phyloP scores from a whole-genome alignment of 164 flowering plant genomes.

The Annona squamosa region DNA sequence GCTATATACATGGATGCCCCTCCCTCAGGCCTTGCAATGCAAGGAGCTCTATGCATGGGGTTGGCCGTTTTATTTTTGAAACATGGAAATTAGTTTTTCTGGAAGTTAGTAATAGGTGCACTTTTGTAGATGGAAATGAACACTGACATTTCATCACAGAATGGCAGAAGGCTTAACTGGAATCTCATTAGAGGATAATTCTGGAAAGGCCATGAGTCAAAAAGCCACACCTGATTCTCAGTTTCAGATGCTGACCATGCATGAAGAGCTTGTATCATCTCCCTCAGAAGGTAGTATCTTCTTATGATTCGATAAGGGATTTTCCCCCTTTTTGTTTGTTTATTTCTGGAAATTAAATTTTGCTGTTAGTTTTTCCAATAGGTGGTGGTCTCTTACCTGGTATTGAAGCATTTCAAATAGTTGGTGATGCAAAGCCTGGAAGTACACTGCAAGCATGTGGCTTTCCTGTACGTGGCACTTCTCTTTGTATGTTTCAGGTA shows the following conservation, averaged over 20 bases:
- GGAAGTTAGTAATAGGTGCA: background rate
- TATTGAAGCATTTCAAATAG: slow-evolving; percentile 80
- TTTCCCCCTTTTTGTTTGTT: background rate
- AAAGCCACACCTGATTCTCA: slow-evolving; percentile 11
- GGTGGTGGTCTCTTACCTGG: slow-evolving; percentile 55
- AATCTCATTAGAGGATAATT: slow-evolving; percentile 7
- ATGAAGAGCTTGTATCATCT: slow-evolving; percentile 22
- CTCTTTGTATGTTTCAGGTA: slow-evolving; percentile 97
- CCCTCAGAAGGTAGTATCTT: slow-evolving; percentile 18
- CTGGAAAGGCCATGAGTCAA: slow-evolving; percentile 12
- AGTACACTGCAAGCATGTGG: slow-evolving; percentile 79
- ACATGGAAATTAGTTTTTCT: background rate
- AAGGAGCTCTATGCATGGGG: background rate
- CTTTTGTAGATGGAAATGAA: background rate
- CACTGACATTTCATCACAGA: slow-evolving; percentile 12
- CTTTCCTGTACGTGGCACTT: slow-evolving; percentile 74
- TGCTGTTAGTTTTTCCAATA: background rate
- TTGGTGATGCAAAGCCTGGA: slow-evolving; percentile 88
- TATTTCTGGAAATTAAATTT: background rate
- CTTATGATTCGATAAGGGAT: background rate
- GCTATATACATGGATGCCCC: too few species aligned
- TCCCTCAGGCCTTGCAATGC: too few species aligned
- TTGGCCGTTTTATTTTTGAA: background rate
- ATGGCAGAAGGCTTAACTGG: slow-evolving; percentile 9
- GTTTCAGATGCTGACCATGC: slow-evolving; percentile 18